Percentiles rank a stretch among this genome's conserved stretches.
phyloP scores from a whole-genome alignment of 495 filamentous ascomycete species.

The Tuber microsphaerosporum region DNA sequence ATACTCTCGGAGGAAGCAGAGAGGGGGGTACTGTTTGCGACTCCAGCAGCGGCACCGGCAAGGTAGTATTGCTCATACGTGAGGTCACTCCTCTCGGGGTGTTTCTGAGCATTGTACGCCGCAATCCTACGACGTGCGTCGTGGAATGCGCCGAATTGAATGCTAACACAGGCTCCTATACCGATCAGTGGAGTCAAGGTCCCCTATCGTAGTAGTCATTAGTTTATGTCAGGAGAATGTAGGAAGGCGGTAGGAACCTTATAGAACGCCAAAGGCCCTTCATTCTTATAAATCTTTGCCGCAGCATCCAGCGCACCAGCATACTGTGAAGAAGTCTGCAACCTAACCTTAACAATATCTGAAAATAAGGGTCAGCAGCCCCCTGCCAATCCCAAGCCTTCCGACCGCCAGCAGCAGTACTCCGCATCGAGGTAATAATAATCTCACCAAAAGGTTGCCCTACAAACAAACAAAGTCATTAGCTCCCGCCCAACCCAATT shows the following conservation, averaged over 20 bases:
- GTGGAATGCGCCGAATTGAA: slow-evolving; percentile 98
- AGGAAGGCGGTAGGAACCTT: slow-evolving; percentile 48
- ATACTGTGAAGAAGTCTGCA: slow-evolving; percentile 82
- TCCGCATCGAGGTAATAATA: neutral
- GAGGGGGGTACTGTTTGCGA: slow-evolving; percentile 59
- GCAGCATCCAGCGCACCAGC: slow-evolving; percentile 71
- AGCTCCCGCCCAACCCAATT: slow-evolving; percentile 6
- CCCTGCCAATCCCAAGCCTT: neutral
- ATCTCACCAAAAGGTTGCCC: slow-evolving; percentile 80
- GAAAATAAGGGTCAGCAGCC: slow-evolving; percentile 23
- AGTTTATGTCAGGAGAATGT: neutral
- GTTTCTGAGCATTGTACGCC: slow-evolving; percentile 54
- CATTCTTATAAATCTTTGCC: slow-evolving; percentile 72
- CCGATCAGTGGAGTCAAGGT: slow-evolving; percentile 92
- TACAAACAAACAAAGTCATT: slow-evolving; percentile 42
- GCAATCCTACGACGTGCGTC: slow-evolving; percentile 80
- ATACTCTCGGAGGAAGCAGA: neutral
- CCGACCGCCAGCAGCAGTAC: neutral
- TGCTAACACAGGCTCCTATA: slow-evolving; percentile 88
- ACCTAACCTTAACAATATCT: slow-evolving; percentile 97
- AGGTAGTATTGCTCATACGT: slow-evolving; percentile 81
- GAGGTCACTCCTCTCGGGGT: slow-evolving; percentile 47
- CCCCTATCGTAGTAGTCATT: slow-evolving; percentile 45
- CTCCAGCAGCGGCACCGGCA: slow-evolving; percentile 82
- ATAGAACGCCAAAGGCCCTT: slow-evolving; percentile 90